Percentiles rank a stretch among this genome's conserved stretches.
Evolutionary conservation across 2,329 filamentous ascomycete species (phyloP).

Genomic region (Nothophoma quercina): DNA sequence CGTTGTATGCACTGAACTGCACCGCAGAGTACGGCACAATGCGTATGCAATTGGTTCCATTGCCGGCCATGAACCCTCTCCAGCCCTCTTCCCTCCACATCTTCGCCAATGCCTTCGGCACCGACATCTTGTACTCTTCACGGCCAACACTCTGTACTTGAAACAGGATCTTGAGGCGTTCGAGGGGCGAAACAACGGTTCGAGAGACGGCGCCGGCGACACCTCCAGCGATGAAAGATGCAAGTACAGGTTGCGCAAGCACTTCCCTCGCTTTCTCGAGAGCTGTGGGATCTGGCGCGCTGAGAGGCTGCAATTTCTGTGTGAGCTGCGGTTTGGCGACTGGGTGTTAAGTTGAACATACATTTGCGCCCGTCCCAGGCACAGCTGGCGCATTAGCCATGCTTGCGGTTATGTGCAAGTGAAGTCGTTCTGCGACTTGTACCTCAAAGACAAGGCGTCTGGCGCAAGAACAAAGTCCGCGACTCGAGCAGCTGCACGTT

Average conservation of each 20-base stretch:
- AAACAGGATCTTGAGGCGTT: slow-evolving; percentile 96
- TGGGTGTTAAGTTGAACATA: slow-evolving; percentile 25
- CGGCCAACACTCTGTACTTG: slow-evolving; percentile 91
- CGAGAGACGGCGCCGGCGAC: slow-evolving; percentile 96
- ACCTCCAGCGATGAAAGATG: slow-evolving; percentile 92
- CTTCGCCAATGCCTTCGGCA: slow-evolving; percentile 85
- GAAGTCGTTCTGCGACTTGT: slow-evolving; percentile 28
- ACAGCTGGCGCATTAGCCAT: slow-evolving; percentile 26
- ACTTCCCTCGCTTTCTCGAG: slow-evolving; percentile 39
- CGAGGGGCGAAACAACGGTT: slow-evolving; percentile 94
- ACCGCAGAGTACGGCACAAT: slow-evolving; percentile 98
- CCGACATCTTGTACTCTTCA: slow-evolving; percentile 91
- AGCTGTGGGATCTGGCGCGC: slow-evolving; percentile 27
- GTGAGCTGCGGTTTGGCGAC: slow-evolving; percentile 23
- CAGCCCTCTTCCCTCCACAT: slow-evolving; percentile 98
- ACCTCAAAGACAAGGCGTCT: slow-evolving; percentile 12
- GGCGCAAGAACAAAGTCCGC: slow-evolving; percentile 17
- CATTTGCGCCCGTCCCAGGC: slow-evolving; percentile 28
- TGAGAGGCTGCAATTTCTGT: slow-evolving; percentile 20
- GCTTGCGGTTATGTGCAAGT: slow-evolving; percentile 27
- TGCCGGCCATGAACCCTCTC: slow-evolving; percentile 96
- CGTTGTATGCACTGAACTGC: slow-evolving; percentile 97
- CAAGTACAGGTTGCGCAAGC: slow-evolving; percentile 82
- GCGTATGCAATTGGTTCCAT: slow-evolving; percentile 97
- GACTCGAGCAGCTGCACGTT: slow-evolving; percentile 25